Evolutionary conservation across 192 early-diverging fungal genomes (phyloP), one percentile per base, ranked within the genome.

Genomic region (Backusella westeae): DNA sequence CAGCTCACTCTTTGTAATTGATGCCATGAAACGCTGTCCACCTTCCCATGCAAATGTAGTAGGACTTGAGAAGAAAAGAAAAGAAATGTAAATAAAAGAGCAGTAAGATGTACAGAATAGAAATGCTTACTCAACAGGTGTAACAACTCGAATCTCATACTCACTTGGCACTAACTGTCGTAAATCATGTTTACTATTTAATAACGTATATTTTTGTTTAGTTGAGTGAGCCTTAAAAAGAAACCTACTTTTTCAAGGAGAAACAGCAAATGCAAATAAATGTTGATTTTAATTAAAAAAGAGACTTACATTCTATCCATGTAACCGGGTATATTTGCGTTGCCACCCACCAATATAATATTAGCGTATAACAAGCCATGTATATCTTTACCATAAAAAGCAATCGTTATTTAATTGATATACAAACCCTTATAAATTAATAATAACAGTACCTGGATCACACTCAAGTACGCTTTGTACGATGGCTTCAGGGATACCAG

Each of bases 341-440:
- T 92, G 17, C 93, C 93, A n/a, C 93, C 93, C 8, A 89, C 81
- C 23, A 94, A 67, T 8, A 93, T 78, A 21, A 94, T 84, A 77
- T 94, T 93, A 34, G 82, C 83, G 71, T 91, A 94, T 4, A 92
- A 78, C 76, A 92, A 76, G 8, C 89, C 91, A 80, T 88, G 86
- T 36, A 86, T 69, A 49, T 84, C 86, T 89, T 52, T 63, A 77
- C 38, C 74, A 75, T 77, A 77, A 34, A 70, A 84, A 35, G 17
- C 56, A 63, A 72, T 76, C 3, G 17, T 19, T 12, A 75, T 69
- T 17, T 32, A 42, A 56, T 73, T 17, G 41, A 53, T 32, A 65
- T 15, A 52, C 32, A 35, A 10, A 34, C 19, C 8, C 36, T 38
- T 67, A 21, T 39, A 39, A 41, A 68, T 17, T 26, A 70, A 6